Base-by-base conservation (phyloP, 2,329 filamentous ascomycete genomes). In the Calonectria naviculata region DNA sequence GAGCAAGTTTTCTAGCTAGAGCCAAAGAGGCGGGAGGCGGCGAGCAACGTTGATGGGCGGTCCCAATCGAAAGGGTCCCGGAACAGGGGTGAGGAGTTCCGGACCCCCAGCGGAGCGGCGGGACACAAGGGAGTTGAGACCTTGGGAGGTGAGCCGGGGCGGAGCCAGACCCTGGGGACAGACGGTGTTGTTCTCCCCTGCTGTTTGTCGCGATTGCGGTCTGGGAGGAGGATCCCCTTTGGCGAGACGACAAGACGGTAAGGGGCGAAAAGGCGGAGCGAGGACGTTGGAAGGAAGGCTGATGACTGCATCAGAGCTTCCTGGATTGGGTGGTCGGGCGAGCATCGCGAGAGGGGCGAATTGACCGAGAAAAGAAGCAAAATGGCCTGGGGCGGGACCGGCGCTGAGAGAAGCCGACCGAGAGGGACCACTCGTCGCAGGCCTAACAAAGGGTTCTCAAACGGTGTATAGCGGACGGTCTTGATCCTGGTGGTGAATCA, bases 121-220 rank as follows among this genome's bases (percentile, higher is more conserved):
- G 63, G 56, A 49, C 54, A 44, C 42, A 34, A 63, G 62, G 66
- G 64, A 72, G 65, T 72, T 65, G 68, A 76, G 65, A 67, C 72
- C 62, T 66, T 54, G 68, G 44, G 36, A 64, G 70, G 76, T 73
- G 73, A 74, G 70, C 68, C 67, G 66, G 71, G 73, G 74, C 71
- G 71, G 73, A 75, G 76, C 76, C 71, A 74, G 74, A 67, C 68
- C 67, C 65, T 72, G 52, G 70, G 69, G 67, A 68, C 68, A n/a
- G 41, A 34, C 34, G 46, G 61, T 41, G 42, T 31, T 74, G 65
- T 73, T 71, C 68, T 72, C 74, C 73, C 72, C 73, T 78, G 74
- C 69, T 44, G 36, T 70, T 72, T 67, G 52, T 67, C 38, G 31
- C 52, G 41, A 60, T 65, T 68, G 68, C 54, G 68, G 67, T 49